Percentiles rank a stretch among this genome's conserved stretches.
Conservation (phyloP, 2,329 filamentous ascomycete species). For the Aspergillus sp. region DNA sequence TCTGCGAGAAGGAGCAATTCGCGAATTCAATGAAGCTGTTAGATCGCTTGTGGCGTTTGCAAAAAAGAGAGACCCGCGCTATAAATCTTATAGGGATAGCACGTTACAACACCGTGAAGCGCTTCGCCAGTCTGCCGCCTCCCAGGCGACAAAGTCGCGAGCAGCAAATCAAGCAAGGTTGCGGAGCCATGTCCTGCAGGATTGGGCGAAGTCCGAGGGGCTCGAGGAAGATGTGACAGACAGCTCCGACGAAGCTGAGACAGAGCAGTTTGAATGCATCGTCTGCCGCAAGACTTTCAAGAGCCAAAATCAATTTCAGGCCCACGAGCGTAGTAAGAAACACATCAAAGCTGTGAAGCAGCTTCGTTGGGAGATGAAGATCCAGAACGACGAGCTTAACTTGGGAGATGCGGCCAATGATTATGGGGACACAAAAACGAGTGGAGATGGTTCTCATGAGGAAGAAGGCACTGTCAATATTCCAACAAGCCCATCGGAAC, state of each 20-base stretch:
- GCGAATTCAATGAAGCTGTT: slow-evolving; percentile 92
- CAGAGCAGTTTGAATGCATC: slow-evolving; percentile 62
- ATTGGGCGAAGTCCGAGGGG: slow-evolving; percentile 69
- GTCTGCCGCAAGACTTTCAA: slow-evolving; percentile 71
- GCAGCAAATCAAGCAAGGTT: slow-evolving; percentile 78
- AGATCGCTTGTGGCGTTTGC: slow-evolving; percentile 83
- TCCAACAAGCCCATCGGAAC: background rate
- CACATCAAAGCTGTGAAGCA: slow-evolving; percentile 83
- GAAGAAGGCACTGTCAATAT: background rate
- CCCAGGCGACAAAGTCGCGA: slow-evolving; percentile 79
- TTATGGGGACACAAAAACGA: background rate
- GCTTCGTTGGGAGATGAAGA: slow-evolving; percentile 76
- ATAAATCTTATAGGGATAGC: slow-evolving; percentile 71
- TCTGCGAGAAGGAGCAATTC: slow-evolving; percentile 74
- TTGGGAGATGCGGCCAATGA: slow-evolving; percentile 13
- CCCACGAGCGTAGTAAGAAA: slow-evolving; percentile 96
- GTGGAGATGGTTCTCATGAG: background rate
- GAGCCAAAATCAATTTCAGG: slow-evolving; percentile 86
- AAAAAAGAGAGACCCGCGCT: slow-evolving; percentile 86
- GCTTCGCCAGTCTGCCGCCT: slow-evolving; percentile 74
- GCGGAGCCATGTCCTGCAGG: slow-evolving; percentile 63
- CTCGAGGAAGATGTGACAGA: slow-evolving; percentile 51
- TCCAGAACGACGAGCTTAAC: slow-evolving; percentile 63
- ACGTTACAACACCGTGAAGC: slow-evolving; percentile 78
- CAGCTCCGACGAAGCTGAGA: slow-evolving; percentile 48